Conservation (phyloP, 805 yeast genomes). For the Ogataea pini region DNA sequence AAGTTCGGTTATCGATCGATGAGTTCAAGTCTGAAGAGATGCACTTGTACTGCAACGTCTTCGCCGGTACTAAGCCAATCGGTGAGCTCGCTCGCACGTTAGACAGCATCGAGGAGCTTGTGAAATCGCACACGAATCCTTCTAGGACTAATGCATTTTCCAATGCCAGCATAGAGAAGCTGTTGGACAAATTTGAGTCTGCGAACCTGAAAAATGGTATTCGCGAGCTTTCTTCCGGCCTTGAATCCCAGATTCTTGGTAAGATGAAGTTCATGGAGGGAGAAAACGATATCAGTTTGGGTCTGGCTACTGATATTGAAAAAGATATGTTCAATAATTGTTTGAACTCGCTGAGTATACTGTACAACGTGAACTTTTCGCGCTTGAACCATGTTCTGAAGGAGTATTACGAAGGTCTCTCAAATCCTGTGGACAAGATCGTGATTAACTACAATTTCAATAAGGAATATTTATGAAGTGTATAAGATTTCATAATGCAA, state of each 20-base stretch:
- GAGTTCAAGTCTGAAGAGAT: conserved; percentile 36
- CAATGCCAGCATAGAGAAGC: conserved; percentile 55
- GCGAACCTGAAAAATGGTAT: conserved; percentile 59
- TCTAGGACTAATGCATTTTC: conserved; percentile 65
- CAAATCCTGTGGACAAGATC: conserved; percentile 33
- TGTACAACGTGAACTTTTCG: conserved; percentile 53
- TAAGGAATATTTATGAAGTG: conserved; percentile 25
- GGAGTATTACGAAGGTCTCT: conserved; percentile 47
- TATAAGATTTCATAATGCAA: background rate
- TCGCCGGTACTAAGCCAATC: conserved; percentile 50
- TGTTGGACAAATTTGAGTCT: conserved; percentile 57
- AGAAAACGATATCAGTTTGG: conserved; percentile 32
- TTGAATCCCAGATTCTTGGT: conserved; percentile 51
- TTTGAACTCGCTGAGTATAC: conserved; percentile 71
- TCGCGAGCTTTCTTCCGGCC: conserved; percentile 52
- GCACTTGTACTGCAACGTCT: conserved; percentile 44
- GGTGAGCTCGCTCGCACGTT: conserved; percentile 71
- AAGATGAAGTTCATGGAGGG: conserved; percentile 21
- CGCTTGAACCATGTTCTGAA: conserved; percentile 57
- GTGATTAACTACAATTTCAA: conserved; percentile 34
- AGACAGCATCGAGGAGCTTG: conserved; percentile 57
- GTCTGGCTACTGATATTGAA: conserved; percentile 43
- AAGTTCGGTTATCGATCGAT: conserved; percentile 32
- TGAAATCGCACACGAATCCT: conserved; percentile 46
- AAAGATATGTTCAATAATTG: conserved; percentile 57